phyloP scores from a whole-genome alignment of 805 yeast genomes.

The Grigorovia yakushimaensis region DNA sequence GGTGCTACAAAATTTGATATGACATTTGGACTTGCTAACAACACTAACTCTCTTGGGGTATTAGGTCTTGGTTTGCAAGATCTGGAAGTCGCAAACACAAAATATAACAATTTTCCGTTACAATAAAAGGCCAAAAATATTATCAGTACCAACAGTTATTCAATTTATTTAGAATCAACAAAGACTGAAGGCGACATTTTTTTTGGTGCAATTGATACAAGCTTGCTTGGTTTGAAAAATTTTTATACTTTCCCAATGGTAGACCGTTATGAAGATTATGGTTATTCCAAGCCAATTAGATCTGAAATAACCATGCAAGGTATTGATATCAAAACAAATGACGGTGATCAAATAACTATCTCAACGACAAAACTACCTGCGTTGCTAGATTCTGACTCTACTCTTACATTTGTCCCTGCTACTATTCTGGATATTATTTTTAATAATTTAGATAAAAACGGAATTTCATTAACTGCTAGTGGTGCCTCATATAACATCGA shows the following conservation, averaged over 20 bases:
- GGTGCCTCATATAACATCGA: constrained; percentile 39
- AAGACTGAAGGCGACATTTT: constrained; percentile 42
- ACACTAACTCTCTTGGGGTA: constrained; percentile 59
- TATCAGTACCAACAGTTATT: constrained; percentile 47
- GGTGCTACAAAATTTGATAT: constrained; percentile 31
- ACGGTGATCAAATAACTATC: constrained; percentile 12
- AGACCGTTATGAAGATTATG: constrained; percentile 24
- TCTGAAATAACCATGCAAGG: constrained; percentile 27
- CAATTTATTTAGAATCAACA: constrained; percentile 46
- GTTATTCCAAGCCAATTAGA: constrained; percentile 12
- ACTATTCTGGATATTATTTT: constrained; percentile 20
- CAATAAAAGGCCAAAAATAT: constrained; percentile 48
- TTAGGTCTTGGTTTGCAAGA: constrained; percentile 45
- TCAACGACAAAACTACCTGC: constrained; percentile 28
- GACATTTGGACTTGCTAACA: constrained; percentile 69
- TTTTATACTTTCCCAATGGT: constrained; percentile 43
- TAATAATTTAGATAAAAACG: constrained; percentile 28
- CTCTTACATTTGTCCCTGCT: constrained; percentile 40
- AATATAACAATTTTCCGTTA: constrained; percentile 61
- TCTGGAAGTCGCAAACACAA: constrained; percentile 43
- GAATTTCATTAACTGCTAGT: constrained; percentile 34
- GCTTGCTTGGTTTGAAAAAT: constrained; percentile 44
- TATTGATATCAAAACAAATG: constrained; percentile 16
- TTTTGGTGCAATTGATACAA: constrained; percentile 65
- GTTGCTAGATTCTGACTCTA: constrained; percentile 47